These are phyloP conservation scores for Rhexocercosporidium sp. DNA, from an alignment of 2,329 filamentous ascomycete species.

Conservation along the genomic window DNA sequence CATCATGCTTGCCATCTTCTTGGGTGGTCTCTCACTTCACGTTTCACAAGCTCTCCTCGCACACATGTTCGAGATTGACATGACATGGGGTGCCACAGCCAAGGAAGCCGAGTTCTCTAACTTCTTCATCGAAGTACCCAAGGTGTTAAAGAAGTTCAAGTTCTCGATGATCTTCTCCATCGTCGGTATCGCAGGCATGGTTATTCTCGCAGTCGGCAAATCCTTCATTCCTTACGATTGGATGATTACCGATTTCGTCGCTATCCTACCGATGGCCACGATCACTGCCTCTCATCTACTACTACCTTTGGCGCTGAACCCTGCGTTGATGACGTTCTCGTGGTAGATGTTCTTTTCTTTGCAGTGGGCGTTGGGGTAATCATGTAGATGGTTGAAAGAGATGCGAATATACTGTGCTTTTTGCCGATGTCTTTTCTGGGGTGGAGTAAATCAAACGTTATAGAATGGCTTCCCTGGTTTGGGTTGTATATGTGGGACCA, in stretches of 20 bases:
- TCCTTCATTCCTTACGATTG: constrained; percentile 69
- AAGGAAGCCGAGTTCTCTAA: constrained; percentile 83
- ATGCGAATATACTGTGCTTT: background rate
- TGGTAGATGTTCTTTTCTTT: constrained; percentile 56
- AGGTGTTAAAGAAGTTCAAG: constrained; percentile 77
- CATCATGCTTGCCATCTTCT: constrained; percentile 76
- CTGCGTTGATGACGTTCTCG: constrained; percentile 80
- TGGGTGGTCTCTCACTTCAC: constrained; percentile 81
- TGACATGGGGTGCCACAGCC: constrained; percentile 83
- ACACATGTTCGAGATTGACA: constrained; percentile 86
- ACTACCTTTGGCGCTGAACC: constrained; percentile 75
- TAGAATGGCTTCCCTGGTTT: constrained; percentile 7
- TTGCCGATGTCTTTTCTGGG: background rate
- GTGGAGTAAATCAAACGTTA: constrained; percentile 8
- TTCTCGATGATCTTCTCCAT: constrained; percentile 61
- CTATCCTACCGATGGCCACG: constrained; percentile 76
- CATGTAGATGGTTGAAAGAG: background rate
- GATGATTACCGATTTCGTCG: constrained; percentile 73
- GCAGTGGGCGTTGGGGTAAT: background rate
- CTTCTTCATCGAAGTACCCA: constrained; percentile 84
- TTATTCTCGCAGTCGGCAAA: background rate
- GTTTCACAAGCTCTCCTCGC: constrained; percentile 78
- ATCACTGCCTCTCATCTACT: constrained; percentile 73
- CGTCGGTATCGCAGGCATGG: constrained; percentile 64
- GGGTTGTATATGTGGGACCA: constrained; percentile 1